A percentile compares a stretch with the other conserved stretches of the same genome.
Conservation (phyloP, 2,329 filamentous ascomycete genomes). For the Westerdykella aurantiaca region DNA sequence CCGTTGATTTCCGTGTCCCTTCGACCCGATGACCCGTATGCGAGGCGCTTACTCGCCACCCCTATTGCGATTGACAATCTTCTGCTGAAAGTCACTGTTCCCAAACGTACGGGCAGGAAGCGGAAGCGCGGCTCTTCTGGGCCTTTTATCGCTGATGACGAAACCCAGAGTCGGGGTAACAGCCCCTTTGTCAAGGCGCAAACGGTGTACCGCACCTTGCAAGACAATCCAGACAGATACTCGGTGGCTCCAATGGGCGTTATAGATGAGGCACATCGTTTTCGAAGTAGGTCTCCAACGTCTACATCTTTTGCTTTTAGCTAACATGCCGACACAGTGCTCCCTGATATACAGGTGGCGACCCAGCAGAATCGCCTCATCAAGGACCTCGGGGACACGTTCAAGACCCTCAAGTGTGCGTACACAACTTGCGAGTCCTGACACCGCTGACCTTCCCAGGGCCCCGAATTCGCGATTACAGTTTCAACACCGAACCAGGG, state of each 20-base stretch:
- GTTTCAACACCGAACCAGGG: conserved; percentile 31
- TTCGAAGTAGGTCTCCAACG: conserved; percentile 54
- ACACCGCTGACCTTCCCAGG: conserved; percentile 34
- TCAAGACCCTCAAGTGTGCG: conserved; percentile 66
- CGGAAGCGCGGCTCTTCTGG: conserved; percentile 71
- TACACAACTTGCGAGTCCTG: conserved; percentile 4
- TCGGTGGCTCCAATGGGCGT: conserved; percentile 64
- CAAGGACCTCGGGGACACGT: conserved; percentile 61
- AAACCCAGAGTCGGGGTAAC: conserved; percentile 4
- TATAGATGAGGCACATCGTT: conserved; percentile 77
- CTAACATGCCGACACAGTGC: conserved; percentile 39
- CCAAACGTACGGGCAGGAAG: conserved; percentile 79
- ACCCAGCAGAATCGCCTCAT: conserved; percentile 64
- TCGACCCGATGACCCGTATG: conserved; percentile 71
- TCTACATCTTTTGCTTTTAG: background rate
- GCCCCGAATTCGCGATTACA: conserved; percentile 58
- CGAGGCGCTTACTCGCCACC: conserved; percentile 71
- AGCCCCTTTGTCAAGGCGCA: conserved; percentile 16
- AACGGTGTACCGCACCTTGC: conserved; percentile 57
- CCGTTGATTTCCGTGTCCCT: conserved; percentile 63
- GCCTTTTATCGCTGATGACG: conserved; percentile 48
- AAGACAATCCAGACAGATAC: conserved; percentile 65
- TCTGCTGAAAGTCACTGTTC: conserved; percentile 78
- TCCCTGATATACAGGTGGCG: conserved; percentile 83
- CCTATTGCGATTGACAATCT: conserved; percentile 74